Evolutionary conservation across 139 green algal species (phyloP).

Genomic region (Chlamydomonas asymmetrica): DNA sequence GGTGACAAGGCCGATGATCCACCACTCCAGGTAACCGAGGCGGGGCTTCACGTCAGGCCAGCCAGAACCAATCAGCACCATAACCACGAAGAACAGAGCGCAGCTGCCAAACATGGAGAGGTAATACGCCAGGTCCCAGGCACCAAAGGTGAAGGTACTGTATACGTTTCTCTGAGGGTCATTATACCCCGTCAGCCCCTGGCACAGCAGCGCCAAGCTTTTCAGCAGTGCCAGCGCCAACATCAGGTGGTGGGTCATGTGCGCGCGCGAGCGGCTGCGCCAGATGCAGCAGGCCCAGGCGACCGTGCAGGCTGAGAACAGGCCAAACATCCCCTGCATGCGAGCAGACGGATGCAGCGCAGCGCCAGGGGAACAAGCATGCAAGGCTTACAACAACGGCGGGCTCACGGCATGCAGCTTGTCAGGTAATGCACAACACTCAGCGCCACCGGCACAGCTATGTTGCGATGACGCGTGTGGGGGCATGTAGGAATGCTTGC

Average conservation of each 20-base stretch:
- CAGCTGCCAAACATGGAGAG: slow-evolving; percentile 87
- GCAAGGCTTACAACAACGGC: too few species aligned
- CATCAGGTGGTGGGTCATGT: slow-evolving; percentile 92
- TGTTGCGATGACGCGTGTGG: too few species aligned
- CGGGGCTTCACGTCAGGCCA: slow-evolving; percentile 93
- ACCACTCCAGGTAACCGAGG: slow-evolving; percentile 83
- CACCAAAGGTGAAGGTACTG: slow-evolving; percentile 68
- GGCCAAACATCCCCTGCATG: slow-evolving; percentile 76
- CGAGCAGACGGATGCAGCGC: background rate
- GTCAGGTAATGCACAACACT: too few species aligned
- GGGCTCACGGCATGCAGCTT: too few species aligned
- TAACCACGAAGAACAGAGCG: slow-evolving; percentile 90
- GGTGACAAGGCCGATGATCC: slow-evolving; percentile 87
- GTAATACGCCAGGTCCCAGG: slow-evolving; percentile 96
- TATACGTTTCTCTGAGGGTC: too few species aligned
- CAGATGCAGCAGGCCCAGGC: slow-evolving; percentile 66
- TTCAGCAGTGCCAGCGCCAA: slow-evolving; percentile 79
- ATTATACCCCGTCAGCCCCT: slow-evolving; percentile 77
- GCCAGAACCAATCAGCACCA: slow-evolving; percentile 92
- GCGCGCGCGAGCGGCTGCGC: slow-evolving; percentile 40
- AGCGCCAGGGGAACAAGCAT: too few species aligned
- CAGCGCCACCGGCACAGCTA: background rate
- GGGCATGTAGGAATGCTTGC: too few species aligned
- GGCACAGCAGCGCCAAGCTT: slow-evolving; percentile 78
- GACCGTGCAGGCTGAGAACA: slow-evolving; percentile 58